A percentile compares a stretch with the other conserved stretches of the same genome.
phyloP scores from a whole-genome alignment of 805 yeast genomes.

The Lachancea dasiensis region DNA sequence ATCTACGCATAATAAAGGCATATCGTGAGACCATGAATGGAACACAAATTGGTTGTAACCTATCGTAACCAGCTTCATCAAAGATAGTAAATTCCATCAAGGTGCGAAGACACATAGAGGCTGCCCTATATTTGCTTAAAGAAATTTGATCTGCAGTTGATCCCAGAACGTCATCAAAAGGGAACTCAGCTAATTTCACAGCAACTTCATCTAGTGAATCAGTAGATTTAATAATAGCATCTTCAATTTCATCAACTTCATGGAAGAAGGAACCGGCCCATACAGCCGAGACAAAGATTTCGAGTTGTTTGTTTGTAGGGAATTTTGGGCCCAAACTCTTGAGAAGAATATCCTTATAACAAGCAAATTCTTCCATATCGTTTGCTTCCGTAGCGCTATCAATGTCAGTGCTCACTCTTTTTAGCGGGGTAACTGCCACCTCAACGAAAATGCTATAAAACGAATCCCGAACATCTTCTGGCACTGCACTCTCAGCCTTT shows the following conservation, averaged over 20 bases:
- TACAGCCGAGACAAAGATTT: slow-evolving; percentile 41
- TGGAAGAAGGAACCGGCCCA: slow-evolving; percentile 58
- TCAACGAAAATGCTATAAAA: slow-evolving; percentile 27
- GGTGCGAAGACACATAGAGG: slow-evolving; percentile 52
- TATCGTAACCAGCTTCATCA: slow-evolving; percentile 13
- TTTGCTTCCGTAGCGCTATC: slow-evolving; percentile 37
- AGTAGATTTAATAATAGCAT: slow-evolving; percentile 26
- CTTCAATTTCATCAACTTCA: slow-evolving; percentile 51
- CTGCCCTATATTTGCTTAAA: slow-evolving; percentile 41
- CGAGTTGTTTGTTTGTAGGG: slow-evolving; percentile 32
- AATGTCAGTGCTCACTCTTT: slow-evolving; percentile 21
- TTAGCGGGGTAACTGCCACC: slow-evolving; percentile 27
- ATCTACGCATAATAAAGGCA: slow-evolving; percentile 56
- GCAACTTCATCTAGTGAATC: slow-evolving; percentile 35
- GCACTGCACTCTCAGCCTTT: background rate
- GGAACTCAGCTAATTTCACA: slow-evolving; percentile 34
- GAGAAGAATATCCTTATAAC: slow-evolving; percentile 38
- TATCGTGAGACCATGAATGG: slow-evolving; percentile 52
- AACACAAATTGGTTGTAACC: slow-evolving; percentile 29
- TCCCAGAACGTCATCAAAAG: slow-evolving; percentile 52
- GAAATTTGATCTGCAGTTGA: slow-evolving; percentile 47
- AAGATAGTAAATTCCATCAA: slow-evolving; percentile 39
- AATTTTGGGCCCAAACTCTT: slow-evolving; percentile 33
- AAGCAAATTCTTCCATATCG: slow-evolving; percentile 41
- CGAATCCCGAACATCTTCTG: slow-evolving; percentile 9